Evolutionary conservation across 2,329 filamentous ascomycete species (phyloP).

Genomic region (Cladophialophora psammophila): DNA sequence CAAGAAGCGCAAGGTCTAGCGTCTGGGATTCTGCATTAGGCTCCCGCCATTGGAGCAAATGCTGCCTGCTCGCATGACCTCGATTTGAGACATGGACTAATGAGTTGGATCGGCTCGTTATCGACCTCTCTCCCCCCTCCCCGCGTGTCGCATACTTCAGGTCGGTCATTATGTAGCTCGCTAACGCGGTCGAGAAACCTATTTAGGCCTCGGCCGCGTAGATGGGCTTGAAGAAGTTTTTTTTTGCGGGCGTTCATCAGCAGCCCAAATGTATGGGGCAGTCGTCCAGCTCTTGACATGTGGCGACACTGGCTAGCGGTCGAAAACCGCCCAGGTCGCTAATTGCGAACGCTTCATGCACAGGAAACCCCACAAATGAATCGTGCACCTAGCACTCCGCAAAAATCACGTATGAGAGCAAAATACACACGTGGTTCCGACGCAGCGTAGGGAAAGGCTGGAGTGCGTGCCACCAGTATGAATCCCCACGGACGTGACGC

Average conservation of each 20-base stretch:
- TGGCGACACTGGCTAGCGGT: background rate
- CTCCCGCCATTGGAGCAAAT: background rate
- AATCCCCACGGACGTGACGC: background rate
- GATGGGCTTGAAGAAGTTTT: background rate
- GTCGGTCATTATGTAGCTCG: background rate
- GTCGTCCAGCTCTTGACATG: background rate
- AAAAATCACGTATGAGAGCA: background rate
- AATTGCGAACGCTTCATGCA: background rate
- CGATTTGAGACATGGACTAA: background rate
- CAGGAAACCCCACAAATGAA: background rate
- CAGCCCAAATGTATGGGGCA: background rate
- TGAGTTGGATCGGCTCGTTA: background rate
- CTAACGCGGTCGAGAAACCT: background rate
- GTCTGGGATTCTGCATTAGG: background rate
- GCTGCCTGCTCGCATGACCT: background rate
- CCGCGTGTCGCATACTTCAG: background rate
- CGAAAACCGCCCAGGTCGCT: background rate
- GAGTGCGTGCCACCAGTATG: background rate
- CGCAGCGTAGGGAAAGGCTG: background rate
- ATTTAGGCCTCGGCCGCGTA: background rate
- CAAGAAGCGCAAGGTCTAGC: background rate
- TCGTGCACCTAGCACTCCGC: background rate
- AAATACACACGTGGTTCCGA: background rate
- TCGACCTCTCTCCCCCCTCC: background rate
- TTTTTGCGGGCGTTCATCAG: background rate